Percentiles rank a stretch among this genome's conserved stretches.
Evolutionary conservation across 208 protist genomes (phyloP).

Genomic region (Wallacemonas sp.): DNA sequence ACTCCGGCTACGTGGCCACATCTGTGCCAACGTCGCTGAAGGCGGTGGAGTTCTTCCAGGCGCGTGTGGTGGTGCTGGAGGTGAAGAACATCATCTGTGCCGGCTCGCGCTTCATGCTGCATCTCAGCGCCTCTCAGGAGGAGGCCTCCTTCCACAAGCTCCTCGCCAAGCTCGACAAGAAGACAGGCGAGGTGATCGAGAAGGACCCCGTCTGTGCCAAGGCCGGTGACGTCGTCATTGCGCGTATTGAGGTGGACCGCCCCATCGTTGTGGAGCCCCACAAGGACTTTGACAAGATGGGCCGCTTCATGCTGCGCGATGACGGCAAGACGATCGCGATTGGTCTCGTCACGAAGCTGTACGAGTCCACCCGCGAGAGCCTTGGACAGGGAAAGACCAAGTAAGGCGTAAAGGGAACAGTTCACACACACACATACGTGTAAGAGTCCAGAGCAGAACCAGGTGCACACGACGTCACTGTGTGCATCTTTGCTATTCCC

Average conservation of each 20-base stretch:
- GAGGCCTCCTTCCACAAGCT: constrained; percentile 92
- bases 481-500: background rate
- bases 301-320: constrained; percentile 96
- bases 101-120: constrained; percentile 94
- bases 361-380: constrained; percentile 80
- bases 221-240: constrained; percentile 92
- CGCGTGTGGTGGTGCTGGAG: constrained; percentile 94
- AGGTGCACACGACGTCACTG: too few species aligned
- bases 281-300: constrained; percentile 95
- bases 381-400: constrained; percentile 38
- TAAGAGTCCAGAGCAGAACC: too few species aligned
- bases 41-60: constrained; percentile 93
- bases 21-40: constrained; percentile 79
- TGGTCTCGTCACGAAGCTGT: constrained; percentile 87
- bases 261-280: constrained; percentile 93
- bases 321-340: constrained; percentile 93
- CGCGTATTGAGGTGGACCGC: constrained; percentile 84
- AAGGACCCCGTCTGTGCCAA: constrained; percentile 94
- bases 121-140: constrained; percentile 94
- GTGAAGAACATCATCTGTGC: constrained; percentile 95
- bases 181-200: constrained; percentile 89
- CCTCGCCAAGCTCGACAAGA: constrained; percentile 91
- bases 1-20: constrained; percentile 90
- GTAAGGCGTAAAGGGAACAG: background rate
- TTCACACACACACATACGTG: background rate